Evolutionary conservation across 495 filamentous ascomycete genomes (phyloP).

Genomic region (Penicillium soppii): DNA sequence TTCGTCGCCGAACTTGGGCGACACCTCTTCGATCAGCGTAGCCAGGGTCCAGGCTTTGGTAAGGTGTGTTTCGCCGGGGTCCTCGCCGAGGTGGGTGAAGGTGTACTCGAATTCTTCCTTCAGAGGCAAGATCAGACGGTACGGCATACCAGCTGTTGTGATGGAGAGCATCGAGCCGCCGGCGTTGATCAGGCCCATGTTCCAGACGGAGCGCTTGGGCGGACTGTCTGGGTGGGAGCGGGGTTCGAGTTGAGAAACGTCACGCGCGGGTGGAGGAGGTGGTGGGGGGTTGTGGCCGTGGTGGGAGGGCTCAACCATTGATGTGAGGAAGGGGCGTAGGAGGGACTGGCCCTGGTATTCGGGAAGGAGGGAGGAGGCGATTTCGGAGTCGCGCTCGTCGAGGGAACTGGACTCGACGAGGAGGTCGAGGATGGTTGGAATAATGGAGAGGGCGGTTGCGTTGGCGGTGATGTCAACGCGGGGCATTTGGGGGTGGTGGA

Average conservation of each 20-base stretch:
- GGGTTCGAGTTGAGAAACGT: neutral
- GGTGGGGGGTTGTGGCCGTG: neutral
- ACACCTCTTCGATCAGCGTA: constrained; percentile 23
- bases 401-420: constrained; percentile 42
- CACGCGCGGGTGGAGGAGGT: neutral
- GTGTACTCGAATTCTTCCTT: constrained; percentile 37
- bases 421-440: constrained; percentile 48
- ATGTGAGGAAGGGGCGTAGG: constrained; percentile 28
- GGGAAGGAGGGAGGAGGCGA: constrained; percentile 36
- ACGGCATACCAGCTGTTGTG: constrained; percentile 33
- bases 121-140: constrained; percentile 42
- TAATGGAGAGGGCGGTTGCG: constrained; percentile 40
- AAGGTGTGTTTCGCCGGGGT: constrained; percentile 36
- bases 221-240: constrained; percentile 7
- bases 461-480: constrained; percentile 40
- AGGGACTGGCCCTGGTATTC: constrained; percentile 39
- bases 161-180: constrained; percentile 40
- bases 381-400: constrained; percentile 26
- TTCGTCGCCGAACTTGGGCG: constrained; percentile 28
- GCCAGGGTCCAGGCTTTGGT: constrained; percentile 28
- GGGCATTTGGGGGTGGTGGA: constrained; percentile 44
- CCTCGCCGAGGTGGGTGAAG: constrained; percentile 36
- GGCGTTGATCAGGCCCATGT: constrained; percentile 46
- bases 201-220: constrained; percentile 23
- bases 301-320: constrained; percentile 5